Evolutionary conservation across 306 rosid genomes (phyloP), one percentile per base, ranked within the genome.

Genomic region (Coriaria nepalensis): DNA sequence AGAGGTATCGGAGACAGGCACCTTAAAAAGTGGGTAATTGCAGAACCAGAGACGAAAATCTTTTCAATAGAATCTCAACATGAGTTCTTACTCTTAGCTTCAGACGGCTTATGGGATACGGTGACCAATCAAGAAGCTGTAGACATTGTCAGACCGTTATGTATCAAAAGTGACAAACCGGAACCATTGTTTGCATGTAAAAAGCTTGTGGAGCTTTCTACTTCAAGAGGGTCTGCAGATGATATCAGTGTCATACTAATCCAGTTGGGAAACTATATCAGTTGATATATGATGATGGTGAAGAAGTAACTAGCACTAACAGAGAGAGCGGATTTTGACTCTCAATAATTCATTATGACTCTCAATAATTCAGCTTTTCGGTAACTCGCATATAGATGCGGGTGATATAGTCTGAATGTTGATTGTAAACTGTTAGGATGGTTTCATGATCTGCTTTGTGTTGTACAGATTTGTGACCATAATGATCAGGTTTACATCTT

Each of bases 71-170:
- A 69, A 66, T 73, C 87, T 15, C 77, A 78, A 34, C 76, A 81
- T 45, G 98, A 90, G 73, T 79, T 90, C 59, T 45, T 90, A 57
- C 79, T 90, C 59, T 65, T 90, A 66, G 98, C 95, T 59, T 90
- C 98, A 0, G 98, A 90, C 15, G 98, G 98, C 49, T 69, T 90
- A 57, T 90, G 98, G 98, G 98, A 90, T 65, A 90, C 76, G 85
- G 95, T 88, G 71, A 45, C 69, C 48, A 81, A 77, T 45, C 95
- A 90, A 61, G 98, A 90, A 71, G 98, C 98, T 35, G 92, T 90
- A 49, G 95, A 90, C 53, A 56, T 74, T 44, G 85, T 72, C 52
- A 82, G 80, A 29, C 72, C 93, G 10, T 59, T 70, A 7, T 77
- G 73, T 45, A 48, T 45, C 4, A 83, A 78, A n/a, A 59, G 37